Base-by-base conservation (phyloP, 1,139 yeast genomes). In the Tardiomyces depauwii region DNA sequence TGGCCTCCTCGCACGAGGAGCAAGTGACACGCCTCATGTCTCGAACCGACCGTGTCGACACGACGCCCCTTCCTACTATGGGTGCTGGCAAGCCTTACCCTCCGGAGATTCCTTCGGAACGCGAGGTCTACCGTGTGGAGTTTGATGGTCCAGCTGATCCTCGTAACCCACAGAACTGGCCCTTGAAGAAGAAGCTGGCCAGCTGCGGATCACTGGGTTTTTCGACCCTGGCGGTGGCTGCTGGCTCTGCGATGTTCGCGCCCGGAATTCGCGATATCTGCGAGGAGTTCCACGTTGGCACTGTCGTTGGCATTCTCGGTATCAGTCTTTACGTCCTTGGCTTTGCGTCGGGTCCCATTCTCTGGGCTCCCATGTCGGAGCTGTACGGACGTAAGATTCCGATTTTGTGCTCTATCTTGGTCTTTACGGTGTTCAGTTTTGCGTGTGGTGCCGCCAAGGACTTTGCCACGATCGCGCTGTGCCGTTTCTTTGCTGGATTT, bases 311-410 rank as follows among this genome's bases (percentile, higher is more conserved):
- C 14, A 66, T 73, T 5, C 68, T 84, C 40, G 82, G 85, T 45
- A 72, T 83, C 14, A 77, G 91, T 0, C 68, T 84, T 32, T 85
- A 76, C 56, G 93, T 85, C 19, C 60, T 82, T 42, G 94, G 94
- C 25, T 83, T 83, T 62, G 93, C 91, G 1, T 73, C 83, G 0
- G 93, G 94, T 18, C 94, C 95, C 3, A 67, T 82, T 36, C 54
- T 82, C 40, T 84, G 84, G 78, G 94, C 89, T 21, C 94, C 94
- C 11, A 60, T 84, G 42, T 80, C 88, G 5, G 94, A 85, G 62
- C 60, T 82, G 45, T 81, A 73, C 55, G 94, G 95, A 44, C 75
- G 94, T 63, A 76, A 75, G 57, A 62, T 71, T 2, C 77, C 83
- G 11, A 54, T 81, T 44, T 51, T 80, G 1, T 50, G 76, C 1